Evolutionary conservation across 108 stramenopile genomes (phyloP), one percentile per base, ranked within the genome.

Genomic region (Discostella pseudostelligera): DNA sequence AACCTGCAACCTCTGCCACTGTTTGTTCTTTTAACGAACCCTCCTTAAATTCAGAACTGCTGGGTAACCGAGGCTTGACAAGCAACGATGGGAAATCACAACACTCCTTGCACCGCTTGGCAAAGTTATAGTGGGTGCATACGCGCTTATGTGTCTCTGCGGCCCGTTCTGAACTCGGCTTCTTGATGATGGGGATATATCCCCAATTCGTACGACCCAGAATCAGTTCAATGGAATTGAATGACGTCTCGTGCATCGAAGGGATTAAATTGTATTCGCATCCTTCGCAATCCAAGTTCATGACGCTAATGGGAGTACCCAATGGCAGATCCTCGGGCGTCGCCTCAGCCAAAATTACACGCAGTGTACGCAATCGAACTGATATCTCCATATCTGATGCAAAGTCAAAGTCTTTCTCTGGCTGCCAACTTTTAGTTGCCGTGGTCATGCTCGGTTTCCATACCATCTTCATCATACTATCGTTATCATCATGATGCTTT

Each of bases 221-320:
- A 42, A 90, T 69, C 37, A 84, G 62, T 2, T 71, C 80, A 65
- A 90, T 86, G 13, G 81, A 70, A 61, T 87, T 84, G 61, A 83
- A 87, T 39, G 85, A 80, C 26, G 72, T 63, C 24, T 86, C 82
- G 13, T 79, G 73, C 75, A 90, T 59, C 28, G 73, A 64, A 22
- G 89, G 89, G 32, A 90, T 85, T 19, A 90, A 51, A 64, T 87
- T 87, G 66, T 90, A 90, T 53, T 90, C 89, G 48, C 89, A 90
- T 0, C 86, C 89, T 48, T 85, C 81, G 62, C 89, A 90, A 51
- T 87, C 87, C 32, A 90, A 53, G 65, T 90, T 87, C 66, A 90
- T 16, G 4, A 90, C 89, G 63, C 83, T 82, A 40, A 90, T 83
- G 20, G 78, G 78, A 20, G 78, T 79, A 3, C 74, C 78, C 13